Conservation (phyloP, 2,329 filamentous ascomycete genomes). For the Plectosphaerella sp. region DNA sequence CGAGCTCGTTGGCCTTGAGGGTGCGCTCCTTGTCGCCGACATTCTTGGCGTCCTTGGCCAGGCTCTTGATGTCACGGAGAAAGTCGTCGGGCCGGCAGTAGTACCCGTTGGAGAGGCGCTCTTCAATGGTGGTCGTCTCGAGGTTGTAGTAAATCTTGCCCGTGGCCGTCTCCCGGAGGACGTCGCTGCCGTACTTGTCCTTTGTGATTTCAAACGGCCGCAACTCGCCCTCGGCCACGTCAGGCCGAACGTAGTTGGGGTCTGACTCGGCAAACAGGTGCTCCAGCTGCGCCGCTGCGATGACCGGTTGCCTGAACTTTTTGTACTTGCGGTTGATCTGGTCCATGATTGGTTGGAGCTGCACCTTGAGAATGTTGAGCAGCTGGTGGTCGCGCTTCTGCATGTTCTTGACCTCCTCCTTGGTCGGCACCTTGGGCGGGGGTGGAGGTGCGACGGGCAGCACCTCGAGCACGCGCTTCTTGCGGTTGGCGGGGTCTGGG, state of each 20-base stretch:
- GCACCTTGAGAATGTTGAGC: conserved; percentile 82
- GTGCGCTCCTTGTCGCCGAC: conserved; percentile 78
- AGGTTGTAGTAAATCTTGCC: conserved; percentile 94
- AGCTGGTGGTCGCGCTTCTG: conserved; percentile 79
- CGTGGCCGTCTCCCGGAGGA: conserved; percentile 69
- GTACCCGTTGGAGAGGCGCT: conserved; percentile 93
- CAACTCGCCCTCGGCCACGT: conserved; percentile 47
- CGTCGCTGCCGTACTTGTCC: conserved; percentile 74
- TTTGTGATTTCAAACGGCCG: conserved; percentile 76
- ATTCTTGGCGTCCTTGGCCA: conserved; percentile 80
- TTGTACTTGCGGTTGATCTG: conserved; percentile 88
- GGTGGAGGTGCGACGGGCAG: conserved; percentile 72
- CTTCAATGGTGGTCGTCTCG: conserved; percentile 88
- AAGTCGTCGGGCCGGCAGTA: conserved; percentile 92
- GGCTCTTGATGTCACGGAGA: conserved; percentile 75
- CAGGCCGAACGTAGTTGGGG: conserved; percentile 61
- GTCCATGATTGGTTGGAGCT: conserved; percentile 93
- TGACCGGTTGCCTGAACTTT: conserved; percentile 77
- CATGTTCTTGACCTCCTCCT: conserved; percentile 75
- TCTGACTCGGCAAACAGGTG: conserved; percentile 85
- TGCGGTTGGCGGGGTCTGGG: conserved; percentile 79
- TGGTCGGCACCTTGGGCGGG: conserved; percentile 62
- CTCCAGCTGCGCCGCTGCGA: conserved; percentile 68
- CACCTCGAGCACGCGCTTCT: conserved; percentile 76
- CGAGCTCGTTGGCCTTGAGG: conserved; percentile 84